Conservation (phyloP, 257 asterid genomes). For the Primulina huaijiensis region DNA sequence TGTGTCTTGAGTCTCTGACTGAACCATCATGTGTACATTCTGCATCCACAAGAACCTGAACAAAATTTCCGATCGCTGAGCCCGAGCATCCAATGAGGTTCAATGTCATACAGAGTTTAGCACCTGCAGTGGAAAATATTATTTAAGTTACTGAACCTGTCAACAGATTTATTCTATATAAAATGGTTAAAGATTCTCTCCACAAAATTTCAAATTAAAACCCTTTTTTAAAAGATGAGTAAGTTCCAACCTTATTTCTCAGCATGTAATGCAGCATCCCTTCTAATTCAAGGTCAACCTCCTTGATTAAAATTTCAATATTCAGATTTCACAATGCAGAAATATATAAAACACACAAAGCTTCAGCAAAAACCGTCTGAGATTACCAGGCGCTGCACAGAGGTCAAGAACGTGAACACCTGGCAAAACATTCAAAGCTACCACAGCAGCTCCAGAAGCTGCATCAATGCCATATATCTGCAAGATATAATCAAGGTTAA, state of each 20-base stretch:
- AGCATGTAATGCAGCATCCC: slow-evolving; percentile 10
- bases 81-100: slow-evolving; percentile 84
- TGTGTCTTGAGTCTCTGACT: too few relatives aligned
- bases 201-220: too few relatives aligned
- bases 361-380: slow-evolving; percentile 28
- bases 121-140: not conserved
- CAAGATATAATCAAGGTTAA: slow-evolving; percentile 24
- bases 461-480: slow-evolving; percentile 99
- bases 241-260: too few relatives aligned
- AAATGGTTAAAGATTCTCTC: not conserved
- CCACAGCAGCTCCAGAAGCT: slow-evolving; percentile 96
- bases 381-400: slow-evolving; percentile 93
- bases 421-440: slow-evolving; percentile 61
- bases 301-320: slow-evolving; percentile 31
- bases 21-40: too few relatives aligned
- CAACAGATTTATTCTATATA: too few relatives aligned
- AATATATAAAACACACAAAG: slow-evolving; percentile 21
- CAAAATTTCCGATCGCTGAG: too few relatives aligned
- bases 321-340: not conserved
- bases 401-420: slow-evolving; percentile 95
- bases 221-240: too few relatives aligned
- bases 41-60: too few relatives aligned
- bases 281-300: not conserved
- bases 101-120: slow-evolving; percentile 15
- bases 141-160: not conserved